A percentile compares a stretch with the other conserved stretches of the same genome.
These are phyloP conservation scores for Penicillium tannophilum DNA, from an alignment of 495 filamentous ascomycete genomes.

Conservation along the genomic window DNA sequence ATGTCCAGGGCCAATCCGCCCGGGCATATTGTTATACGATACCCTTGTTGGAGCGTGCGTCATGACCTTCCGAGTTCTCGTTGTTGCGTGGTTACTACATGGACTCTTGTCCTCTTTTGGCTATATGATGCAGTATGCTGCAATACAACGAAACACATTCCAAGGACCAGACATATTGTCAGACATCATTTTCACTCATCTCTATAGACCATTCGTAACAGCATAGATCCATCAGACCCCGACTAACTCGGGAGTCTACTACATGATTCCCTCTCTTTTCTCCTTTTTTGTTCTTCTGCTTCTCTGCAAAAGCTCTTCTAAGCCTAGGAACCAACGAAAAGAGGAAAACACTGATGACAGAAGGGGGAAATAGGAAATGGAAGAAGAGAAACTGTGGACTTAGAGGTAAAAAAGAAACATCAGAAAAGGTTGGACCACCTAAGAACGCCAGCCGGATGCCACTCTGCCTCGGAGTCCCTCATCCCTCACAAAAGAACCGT, in stretches of 20 bases:
- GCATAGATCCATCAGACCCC: constrained; percentile 41
- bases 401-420: constrained; percentile 39
- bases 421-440: constrained; percentile 45
- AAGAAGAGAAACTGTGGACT: constrained; percentile 30
- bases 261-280: constrained; percentile 22
- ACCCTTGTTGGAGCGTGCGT: not conserved
- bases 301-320: constrained; percentile 23
- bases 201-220: constrained; percentile 55
- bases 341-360: constrained; percentile 12
- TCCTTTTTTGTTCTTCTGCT: constrained; percentile 20
- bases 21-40: not conserved
- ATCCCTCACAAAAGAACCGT: constrained; percentile 39
- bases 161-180: constrained; percentile 21
- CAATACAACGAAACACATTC: constrained; percentile 7
- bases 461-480: constrained; percentile 44
- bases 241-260: constrained; percentile 22
- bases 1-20: not conserved
- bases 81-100: not conserved
- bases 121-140: not conserved
- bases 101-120: not conserved
- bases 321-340: constrained; percentile 18
- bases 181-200: constrained; percentile 40
- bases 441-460: constrained; percentile 55
- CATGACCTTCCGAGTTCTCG: not conserved
- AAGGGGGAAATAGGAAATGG: constrained; percentile 20